Evolutionary conservation across 2,329 filamentous ascomycete species (phyloP).

Genomic region (Colletotrichum theobromicola): DNA sequence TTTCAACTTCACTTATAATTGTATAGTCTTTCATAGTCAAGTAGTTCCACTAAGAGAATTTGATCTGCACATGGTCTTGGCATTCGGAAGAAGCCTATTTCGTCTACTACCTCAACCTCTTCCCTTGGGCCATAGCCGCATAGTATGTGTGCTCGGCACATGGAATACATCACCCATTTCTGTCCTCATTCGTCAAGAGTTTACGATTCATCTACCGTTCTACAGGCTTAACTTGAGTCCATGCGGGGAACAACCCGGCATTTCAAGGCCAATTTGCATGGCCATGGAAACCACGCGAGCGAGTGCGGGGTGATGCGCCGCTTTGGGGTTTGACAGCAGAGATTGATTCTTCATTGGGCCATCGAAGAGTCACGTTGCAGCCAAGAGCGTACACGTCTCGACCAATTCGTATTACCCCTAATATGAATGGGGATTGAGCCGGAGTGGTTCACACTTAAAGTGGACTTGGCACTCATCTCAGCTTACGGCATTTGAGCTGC

Average conservation of each 20-base stretch:
- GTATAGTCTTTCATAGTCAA: neutral
- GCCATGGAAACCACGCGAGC: neutral
- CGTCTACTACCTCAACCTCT: neutral
- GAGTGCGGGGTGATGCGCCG: neutral
- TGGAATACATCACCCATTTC: neutral
- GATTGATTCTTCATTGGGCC: neutral
- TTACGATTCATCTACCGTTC: neutral
- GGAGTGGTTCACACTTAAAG: neutral
- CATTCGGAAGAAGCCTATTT: neutral
- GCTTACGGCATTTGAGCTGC: neutral
- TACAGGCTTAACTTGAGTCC: constrained; percentile 4
- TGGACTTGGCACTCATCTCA: neutral
- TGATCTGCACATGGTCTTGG: neutral
- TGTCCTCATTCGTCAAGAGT: neutral
- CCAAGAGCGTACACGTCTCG: neutral
- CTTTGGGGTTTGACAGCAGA: neutral
- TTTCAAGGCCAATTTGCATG: neutral
- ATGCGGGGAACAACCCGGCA: neutral
- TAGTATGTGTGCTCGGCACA: neutral
- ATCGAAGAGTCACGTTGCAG: neutral
- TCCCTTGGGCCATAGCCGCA: neutral
- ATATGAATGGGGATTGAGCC: neutral
- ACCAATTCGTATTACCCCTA: neutral
- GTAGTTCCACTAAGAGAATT: neutral
- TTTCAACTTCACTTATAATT: neutral